A percentile compares a stretch with the other conserved stretches of the same genome.
Conservation (phyloP, 495 filamentous ascomycete genomes). For the Hyaloscypha finlandica region DNA sequence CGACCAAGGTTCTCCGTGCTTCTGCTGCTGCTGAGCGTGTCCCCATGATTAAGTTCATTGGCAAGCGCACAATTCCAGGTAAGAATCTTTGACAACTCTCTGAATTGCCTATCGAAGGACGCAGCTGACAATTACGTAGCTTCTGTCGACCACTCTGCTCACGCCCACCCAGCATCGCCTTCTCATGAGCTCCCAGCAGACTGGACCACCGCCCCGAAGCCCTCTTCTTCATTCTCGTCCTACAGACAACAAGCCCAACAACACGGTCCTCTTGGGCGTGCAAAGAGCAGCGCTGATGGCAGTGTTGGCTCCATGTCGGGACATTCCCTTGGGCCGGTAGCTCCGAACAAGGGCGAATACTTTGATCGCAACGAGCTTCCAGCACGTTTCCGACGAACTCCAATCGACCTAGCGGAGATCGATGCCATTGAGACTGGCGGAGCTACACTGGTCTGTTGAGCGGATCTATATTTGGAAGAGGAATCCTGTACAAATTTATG, state of each 20-base stretch:
- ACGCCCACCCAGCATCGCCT: conserved; percentile 53
- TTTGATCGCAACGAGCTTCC: conserved; percentile 93
- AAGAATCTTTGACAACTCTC: conserved; percentile 38
- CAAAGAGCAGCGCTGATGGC: conserved; percentile 49
- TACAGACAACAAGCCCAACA: conserved; percentile 94
- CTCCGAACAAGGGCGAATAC: conserved; percentile 69
- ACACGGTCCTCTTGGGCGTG: conserved; percentile 77
- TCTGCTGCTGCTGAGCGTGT: conserved; percentile 63
- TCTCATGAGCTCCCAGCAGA: conserved; percentile 42
- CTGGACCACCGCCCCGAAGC: conserved; percentile 32
- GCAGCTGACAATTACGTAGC: conserved; percentile 45
- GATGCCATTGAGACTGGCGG: conserved; percentile 94
- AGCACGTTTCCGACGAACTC: conserved; percentile 71
- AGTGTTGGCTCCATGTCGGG: conserved; percentile 68
- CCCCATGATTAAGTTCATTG: conserved; percentile 89
- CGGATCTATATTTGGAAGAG: neutral
- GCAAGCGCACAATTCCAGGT: conserved; percentile 83
- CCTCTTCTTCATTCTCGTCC: conserved; percentile 76
- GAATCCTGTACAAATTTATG: neutral
- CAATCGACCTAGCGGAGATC: conserved; percentile 79
- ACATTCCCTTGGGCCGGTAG: conserved; percentile 67
- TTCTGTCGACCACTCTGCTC: conserved; percentile 70
- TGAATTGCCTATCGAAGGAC: conserved; percentile 11
- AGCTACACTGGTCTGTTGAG: conserved; percentile 62
- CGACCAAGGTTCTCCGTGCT: conserved; percentile 66